Percentiles rank a stretch among this genome's conserved stretches.
Evolutionary conservation across 352 stramenopile genomes (phyloP).

Genomic region (Thraustochytrium striatum): DNA sequence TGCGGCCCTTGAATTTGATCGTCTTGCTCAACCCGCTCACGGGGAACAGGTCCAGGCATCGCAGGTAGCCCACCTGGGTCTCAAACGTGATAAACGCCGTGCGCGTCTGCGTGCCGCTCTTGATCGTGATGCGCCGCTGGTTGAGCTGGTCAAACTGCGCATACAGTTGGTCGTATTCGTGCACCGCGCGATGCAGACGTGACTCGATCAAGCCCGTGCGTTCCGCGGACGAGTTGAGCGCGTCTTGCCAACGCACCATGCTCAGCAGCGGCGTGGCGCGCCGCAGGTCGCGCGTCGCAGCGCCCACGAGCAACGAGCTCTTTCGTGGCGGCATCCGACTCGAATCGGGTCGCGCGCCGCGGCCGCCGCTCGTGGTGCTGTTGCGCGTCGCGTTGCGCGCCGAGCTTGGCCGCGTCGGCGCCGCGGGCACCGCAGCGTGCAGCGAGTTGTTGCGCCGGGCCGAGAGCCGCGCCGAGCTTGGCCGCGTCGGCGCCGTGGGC

Average conservation of each 20-base stretch:
- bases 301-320: too few relatives aligned
- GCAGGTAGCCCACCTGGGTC: constrained; percentile 47
- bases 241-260: constrained; percentile 15
- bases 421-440: too few relatives aligned
- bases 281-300: too few relatives aligned
- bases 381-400: too few relatives aligned
- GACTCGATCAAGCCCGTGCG: not conserved
- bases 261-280: not conserved
- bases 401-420: too few relatives aligned
- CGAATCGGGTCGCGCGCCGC: too few relatives aligned
- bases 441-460: too few relatives aligned
- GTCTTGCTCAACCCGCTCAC: not conserved
- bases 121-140: not conserved
- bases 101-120: not conserved
- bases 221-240: not conserved
- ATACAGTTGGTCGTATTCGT: constrained; percentile 44
- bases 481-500: too few relatives aligned
- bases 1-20: not conserved
- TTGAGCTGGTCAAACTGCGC: constrained; percentile 45
- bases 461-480: too few relatives aligned
- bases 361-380: too few relatives aligned
- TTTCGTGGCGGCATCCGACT: too few relatives aligned
- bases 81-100: constrained; percentile 50
- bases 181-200: constrained; percentile 11
- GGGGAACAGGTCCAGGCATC: constrained; percentile 39